phyloP scores from a whole-genome alignment of 305 asterid genomes.

The Fraxinus platypoda region DNA sequence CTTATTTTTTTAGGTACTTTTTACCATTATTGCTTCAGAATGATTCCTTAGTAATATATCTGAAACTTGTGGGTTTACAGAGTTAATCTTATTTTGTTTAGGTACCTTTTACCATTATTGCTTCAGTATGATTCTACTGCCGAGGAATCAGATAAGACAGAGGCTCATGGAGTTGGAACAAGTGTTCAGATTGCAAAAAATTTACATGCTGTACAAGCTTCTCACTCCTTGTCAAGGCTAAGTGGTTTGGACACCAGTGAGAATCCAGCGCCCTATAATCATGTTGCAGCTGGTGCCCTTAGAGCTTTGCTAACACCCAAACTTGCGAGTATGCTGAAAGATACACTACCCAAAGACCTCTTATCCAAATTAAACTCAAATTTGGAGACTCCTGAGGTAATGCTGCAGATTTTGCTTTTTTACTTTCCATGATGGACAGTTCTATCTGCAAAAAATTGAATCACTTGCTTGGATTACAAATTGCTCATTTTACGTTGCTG shows the following conservation, averaged over 20 bases:
- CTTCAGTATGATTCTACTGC: conserved; percentile 98
- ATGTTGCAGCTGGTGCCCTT: conserved; percentile 72
- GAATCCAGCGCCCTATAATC: conserved; percentile 65
- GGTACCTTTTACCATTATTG: conserved; percentile 92
- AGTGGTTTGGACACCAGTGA: conserved; percentile 70
- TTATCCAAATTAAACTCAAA: conserved; percentile 74
- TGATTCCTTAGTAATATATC: neutral
- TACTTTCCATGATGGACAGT: neutral
- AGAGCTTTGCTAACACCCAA: conserved; percentile 89
- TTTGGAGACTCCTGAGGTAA: conserved; percentile 98
- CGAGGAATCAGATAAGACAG: conserved; percentile 73
- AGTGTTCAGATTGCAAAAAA: conserved; percentile 98
- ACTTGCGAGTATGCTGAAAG: conserved; percentile 90
- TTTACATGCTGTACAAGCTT: conserved; percentile 77
- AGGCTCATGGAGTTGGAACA: conserved; percentile 90
- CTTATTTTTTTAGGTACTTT: neutral
- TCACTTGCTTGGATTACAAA: conserved; percentile 12
- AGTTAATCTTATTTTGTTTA: conserved; percentile 32
- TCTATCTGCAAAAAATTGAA: neutral
- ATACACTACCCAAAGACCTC: conserved; percentile 65
- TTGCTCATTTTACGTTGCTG: neutral
- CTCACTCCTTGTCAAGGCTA: conserved; percentile 87
- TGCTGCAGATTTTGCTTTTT: conserved; percentile 20
- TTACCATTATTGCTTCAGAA: neutral
- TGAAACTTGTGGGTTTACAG: conserved; percentile 22